Conservation (phyloP, 2,329 filamentous ascomycete species). For the Aspergillus thermomutatus region DNA sequence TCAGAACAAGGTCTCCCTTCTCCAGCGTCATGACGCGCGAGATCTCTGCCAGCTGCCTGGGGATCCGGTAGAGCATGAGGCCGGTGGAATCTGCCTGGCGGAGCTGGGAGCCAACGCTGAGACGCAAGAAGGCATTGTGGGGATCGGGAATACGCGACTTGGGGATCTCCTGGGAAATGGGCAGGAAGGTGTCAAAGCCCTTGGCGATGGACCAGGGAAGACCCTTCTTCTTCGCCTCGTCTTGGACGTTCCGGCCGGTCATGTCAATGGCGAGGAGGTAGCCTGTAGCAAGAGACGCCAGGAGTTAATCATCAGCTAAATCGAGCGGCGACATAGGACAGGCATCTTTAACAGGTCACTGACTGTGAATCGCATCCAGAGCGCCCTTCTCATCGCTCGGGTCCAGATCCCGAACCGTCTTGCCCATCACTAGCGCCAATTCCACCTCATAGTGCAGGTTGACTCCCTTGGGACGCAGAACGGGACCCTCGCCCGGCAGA, state of each 20-base stretch:
- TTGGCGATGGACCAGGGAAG: constrained; percentile 96
- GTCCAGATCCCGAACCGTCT: constrained; percentile 71
- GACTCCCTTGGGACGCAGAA: constrained; percentile 77
- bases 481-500: constrained; percentile 70
- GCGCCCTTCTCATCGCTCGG: constrained; percentile 72
- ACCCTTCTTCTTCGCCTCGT: constrained; percentile 95
- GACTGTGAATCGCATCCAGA: constrained; percentile 76
- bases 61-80: constrained; percentile 90
- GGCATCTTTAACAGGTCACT: constrained; percentile 7
- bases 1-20: constrained; percentile 87
- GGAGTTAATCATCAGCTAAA: constrained; percentile 1
- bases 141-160: constrained; percentile 81
- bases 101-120: constrained; percentile 75
- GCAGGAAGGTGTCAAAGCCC: constrained; percentile 96
- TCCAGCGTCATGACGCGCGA: constrained; percentile 92
- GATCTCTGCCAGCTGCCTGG: constrained; percentile 83
- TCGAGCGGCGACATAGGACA: no score
- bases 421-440: constrained; percentile 84
- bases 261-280: constrained; percentile 95
- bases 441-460: constrained; percentile 94
- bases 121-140: constrained; percentile 80
- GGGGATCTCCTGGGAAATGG: constrained; percentile 75
- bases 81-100: constrained; percentile 86
- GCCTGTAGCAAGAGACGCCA: constrained; percentile 45
- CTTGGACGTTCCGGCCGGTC: constrained; percentile 92